Evolutionary conservation across 257 asterid species (phyloP).

Genomic region (Rehmannia glutinosa): DNA sequence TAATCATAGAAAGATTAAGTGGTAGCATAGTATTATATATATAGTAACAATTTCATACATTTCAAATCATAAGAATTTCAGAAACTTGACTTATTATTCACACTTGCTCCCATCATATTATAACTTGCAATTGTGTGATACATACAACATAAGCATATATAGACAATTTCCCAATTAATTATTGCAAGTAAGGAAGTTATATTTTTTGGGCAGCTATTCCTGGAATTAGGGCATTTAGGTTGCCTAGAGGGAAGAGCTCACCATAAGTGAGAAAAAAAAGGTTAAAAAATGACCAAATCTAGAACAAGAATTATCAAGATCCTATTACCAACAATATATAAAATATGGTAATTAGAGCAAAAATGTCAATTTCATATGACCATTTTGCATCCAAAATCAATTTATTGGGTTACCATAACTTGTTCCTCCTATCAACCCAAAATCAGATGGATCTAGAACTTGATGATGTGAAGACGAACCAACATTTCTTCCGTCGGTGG

Average conservation of each 20-base stretch:
- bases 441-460: slow-evolving; percentile 30
- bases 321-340: too few relatives aligned
- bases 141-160: slow-evolving; percentile 5
- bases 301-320: slow-evolving; percentile 11
- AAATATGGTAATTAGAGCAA: neutral
- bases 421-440: slow-evolving; percentile 57
- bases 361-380: neutral
- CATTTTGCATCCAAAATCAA: too few relatives aligned
- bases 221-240: slow-evolving; percentile 18
- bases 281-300: neutral
- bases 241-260: slow-evolving; percentile 28
- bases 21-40: neutral
- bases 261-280: too few relatives aligned
- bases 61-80: neutral
- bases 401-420: slow-evolving; percentile 46
- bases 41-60: neutral
- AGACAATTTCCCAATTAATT: too few relatives aligned
- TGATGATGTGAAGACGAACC: slow-evolving; percentile 30
- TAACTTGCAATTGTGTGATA: slow-evolving; percentile 18
- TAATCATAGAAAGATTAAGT: too few relatives aligned
- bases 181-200: too few relatives aligned
- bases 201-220: slow-evolving; percentile 24
- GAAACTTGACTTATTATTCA: slow-evolving; percentile 11
- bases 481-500: slow-evolving; percentile 21
- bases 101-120: slow-evolving; percentile 14